phyloP scores from a whole-genome alignment of 805 yeast genomes.

The Ogataea neopini region DNA sequence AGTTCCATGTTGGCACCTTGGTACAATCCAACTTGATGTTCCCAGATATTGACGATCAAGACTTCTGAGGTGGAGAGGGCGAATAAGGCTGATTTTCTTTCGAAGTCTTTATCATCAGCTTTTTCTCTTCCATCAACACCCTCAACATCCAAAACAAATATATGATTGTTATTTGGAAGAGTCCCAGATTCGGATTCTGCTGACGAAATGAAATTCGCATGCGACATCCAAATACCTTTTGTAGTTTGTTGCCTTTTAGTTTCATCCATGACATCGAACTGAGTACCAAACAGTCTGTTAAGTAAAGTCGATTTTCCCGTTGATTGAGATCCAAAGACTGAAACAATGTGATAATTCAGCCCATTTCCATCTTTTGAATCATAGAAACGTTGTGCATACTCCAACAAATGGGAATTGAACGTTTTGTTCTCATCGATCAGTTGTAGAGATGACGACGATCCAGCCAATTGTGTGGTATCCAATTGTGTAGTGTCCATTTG shows the following conservation, averaged over 20 bases:
- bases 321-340: constrained; percentile 96
- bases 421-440: constrained; percentile 61
- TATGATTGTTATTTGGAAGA: constrained; percentile 32
- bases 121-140: constrained; percentile 98
- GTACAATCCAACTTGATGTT: constrained; percentile 92
- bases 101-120: constrained; percentile 98
- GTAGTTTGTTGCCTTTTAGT: constrained; percentile 85
- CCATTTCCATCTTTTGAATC: constrained; percentile 47
- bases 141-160: constrained; percentile 94
- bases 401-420: constrained; percentile 42
- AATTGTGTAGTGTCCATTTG: constrained; percentile 7
- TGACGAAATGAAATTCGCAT: constrained; percentile 45
- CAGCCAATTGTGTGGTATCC: background rate
- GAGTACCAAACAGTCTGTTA: constrained; percentile 81
- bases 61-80: constrained; percentile 92
- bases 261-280: constrained; percentile 93
- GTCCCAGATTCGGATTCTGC: constrained; percentile 13
- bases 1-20: constrained; percentile 98
- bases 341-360: constrained; percentile 79
- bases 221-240: constrained; percentile 78
- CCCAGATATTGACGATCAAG: constrained; percentile 93
- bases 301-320: constrained; percentile 94
- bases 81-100: constrained; percentile 92
- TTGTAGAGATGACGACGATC: constrained; percentile 47
- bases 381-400: constrained; percentile 34